phyloP scores from a whole-genome alignment of 257 asterid genomes.

The Fraxinus excelsior region DNA sequence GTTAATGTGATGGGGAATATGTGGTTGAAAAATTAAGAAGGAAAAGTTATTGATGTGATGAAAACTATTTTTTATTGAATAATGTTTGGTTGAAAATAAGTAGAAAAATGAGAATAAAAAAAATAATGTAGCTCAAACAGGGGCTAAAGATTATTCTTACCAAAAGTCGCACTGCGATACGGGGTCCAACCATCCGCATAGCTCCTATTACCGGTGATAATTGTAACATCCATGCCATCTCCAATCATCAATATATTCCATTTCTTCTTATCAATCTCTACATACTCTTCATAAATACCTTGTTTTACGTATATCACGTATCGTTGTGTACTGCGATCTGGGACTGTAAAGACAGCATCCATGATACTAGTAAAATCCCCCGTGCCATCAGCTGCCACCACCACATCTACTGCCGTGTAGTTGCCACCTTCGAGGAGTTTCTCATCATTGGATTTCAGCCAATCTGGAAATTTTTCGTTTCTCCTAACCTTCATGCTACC shows the following conservation, averaged over 20 bases:
- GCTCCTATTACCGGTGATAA: constrained; percentile 53
- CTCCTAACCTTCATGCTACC: constrained; percentile 26
- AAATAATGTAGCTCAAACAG: no score
- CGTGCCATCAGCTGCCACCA: constrained; percentile 58
- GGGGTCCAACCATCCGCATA: constrained; percentile 53
- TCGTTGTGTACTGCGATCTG: constrained; percentile 32
- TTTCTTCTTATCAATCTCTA: constrained; percentile 55
- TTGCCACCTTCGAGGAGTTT: constrained; percentile 33
- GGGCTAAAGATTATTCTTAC: constrained; percentile 36
- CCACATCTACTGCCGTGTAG: constrained; percentile 32
- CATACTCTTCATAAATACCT: constrained; percentile 64
- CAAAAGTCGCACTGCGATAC: constrained; percentile 54
- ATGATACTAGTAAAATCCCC: constrained; percentile 44
- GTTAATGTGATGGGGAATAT: no score
- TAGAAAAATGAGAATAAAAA: no score
- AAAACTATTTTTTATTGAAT: no score
- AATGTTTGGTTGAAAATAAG: no score
- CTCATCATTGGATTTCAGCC: constrained; percentile 42
- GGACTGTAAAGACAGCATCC: constrained; percentile 53
- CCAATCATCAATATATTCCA: constrained; percentile 68
- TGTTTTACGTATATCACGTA: constrained; percentile 54
- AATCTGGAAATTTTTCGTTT: constrained; percentile 30
- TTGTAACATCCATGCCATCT: constrained; percentile 57
- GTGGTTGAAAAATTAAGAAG: no score
- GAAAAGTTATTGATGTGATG: no score